A percentile compares a stretch with the other conserved stretches of the same genome.
These are phyloP conservation scores for Harringtonia aguacate DNA, from an alignment of 2,329 filamentous ascomycete species.

Conservation along the genomic window DNA sequence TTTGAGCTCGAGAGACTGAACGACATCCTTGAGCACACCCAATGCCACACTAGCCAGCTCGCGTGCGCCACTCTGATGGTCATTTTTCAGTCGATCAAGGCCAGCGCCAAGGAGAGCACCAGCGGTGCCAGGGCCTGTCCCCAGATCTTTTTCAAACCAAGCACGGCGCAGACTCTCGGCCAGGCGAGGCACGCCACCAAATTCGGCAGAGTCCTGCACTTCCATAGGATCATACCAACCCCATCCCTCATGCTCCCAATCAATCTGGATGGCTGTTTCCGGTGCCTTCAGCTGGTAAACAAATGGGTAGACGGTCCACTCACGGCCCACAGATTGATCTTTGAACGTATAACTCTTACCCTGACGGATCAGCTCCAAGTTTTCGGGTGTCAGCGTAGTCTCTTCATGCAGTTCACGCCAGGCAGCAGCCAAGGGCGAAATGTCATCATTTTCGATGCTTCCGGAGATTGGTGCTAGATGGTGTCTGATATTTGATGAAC, in stretches of 20 bases:
- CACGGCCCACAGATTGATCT: slow-evolving; percentile 39
- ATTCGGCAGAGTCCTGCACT: slow-evolving; percentile 32
- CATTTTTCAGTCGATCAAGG: slow-evolving; percentile 36
- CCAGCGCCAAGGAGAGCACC: slow-evolving; percentile 33
- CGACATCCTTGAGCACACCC: slow-evolving; percentile 33
- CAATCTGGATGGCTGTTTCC: slow-evolving; percentile 37
- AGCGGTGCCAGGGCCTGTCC: slow-evolving; percentile 22
- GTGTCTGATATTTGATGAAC: slow-evolving; percentile 23
- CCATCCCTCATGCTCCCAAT: slow-evolving; percentile 53
- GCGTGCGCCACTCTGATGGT: slow-evolving; percentile 49
- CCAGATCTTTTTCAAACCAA: slow-evolving; percentile 45
- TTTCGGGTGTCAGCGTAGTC: slow-evolving; percentile 37
- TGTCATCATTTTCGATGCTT: slow-evolving; percentile 42
- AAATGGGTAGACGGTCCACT: slow-evolving; percentile 56
- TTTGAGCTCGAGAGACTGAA: slow-evolving; percentile 20
- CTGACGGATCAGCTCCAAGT: slow-evolving; percentile 39
- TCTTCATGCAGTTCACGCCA: slow-evolving; percentile 54
- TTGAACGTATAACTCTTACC: slow-evolving; percentile 49
- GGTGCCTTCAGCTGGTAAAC: slow-evolving; percentile 38
- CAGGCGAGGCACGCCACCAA: slow-evolving; percentile 45
- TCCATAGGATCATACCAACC: slow-evolving; percentile 44
- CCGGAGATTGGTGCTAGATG: slow-evolving; percentile 54
- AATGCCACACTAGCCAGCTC: slow-evolving; percentile 46
- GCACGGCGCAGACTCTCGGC: slow-evolving; percentile 47
- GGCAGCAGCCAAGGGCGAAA: slow-evolving; percentile 42